Evolutionary conservation across 305 asterid genomes (phyloP).

Genomic region (Solanum aculeatissimum): DNA sequence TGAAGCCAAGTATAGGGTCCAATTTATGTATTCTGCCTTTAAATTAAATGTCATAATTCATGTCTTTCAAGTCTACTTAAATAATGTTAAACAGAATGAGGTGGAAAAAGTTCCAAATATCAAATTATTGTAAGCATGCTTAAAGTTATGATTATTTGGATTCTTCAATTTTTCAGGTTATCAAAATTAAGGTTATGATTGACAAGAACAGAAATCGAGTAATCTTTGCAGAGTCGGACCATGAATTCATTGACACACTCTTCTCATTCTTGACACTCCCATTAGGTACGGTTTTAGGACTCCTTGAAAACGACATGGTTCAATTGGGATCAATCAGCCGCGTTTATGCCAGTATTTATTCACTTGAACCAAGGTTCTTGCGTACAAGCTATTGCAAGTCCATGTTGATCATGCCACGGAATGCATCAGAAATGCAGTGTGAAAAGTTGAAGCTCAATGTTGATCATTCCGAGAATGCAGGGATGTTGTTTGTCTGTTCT

Average conservation of each 20-base stretch:
- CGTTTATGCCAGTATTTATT: not conserved
- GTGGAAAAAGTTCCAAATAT: not conserved
- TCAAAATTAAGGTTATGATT: not conserved
- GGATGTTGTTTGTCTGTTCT: not conserved
- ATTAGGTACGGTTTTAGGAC: not conserved
- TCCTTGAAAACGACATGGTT: not conserved
- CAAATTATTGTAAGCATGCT: not conserved
- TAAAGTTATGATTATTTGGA: not conserved
- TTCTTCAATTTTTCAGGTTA: not conserved
- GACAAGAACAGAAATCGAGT: not conserved
- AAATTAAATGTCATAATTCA: too few species aligned
- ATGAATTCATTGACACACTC: constrained; percentile 1
- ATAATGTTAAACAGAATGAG: too few species aligned
- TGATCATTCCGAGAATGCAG: not conserved
- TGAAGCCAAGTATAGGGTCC: too few species aligned
- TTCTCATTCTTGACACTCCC: constrained; percentile 7
- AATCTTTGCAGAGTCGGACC: constrained; percentile 1
- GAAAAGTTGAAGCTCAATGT: constrained; percentile 1
- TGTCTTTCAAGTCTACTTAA: too few species aligned
- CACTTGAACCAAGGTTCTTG: not conserved
- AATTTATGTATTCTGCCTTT: too few species aligned
- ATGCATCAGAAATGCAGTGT: not conserved
- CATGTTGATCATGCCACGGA: constrained; percentile 3
- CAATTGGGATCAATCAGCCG: not conserved
- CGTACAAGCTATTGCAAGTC: not conserved